Conservation (phyloP, 176 grass and related monocot genomes). For the Phragmites australis region DNA sequence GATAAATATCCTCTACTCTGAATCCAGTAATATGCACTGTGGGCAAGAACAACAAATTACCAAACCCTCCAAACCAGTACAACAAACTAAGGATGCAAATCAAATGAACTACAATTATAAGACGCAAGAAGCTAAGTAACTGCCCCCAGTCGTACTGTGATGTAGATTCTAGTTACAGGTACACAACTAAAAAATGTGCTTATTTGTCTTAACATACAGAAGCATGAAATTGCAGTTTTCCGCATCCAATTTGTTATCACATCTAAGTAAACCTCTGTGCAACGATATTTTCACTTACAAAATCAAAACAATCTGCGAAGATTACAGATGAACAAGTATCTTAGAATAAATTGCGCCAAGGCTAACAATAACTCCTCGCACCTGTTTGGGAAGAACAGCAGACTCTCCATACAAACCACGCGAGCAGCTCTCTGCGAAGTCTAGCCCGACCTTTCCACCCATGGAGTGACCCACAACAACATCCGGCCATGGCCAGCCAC, state of each 20-base stretch:
- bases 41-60: background rate
- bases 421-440: constrained; percentile 68
- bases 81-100: background rate
- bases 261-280: background rate
- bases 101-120: background rate
- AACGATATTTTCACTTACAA: background rate
- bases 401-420: constrained; percentile 65
- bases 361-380: constrained; percentile 13
- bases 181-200: background rate
- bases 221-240: background rate
- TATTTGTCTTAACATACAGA: background rate
- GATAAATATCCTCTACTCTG: background rate
- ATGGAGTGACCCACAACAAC: constrained; percentile 90
- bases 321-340: background rate
- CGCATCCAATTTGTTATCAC: background rate
- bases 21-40: background rate
- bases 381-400: constrained; percentile 80
- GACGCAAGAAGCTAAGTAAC: background rate
- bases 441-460: constrained; percentile 88
- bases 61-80: background rate
- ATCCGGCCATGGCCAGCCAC: constrained; percentile 85
- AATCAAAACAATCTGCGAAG: background rate
- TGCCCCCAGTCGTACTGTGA: background rate
- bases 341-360: background rate
- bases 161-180: background rate